phyloP scores from a whole-genome alignment of 1,139 yeast genomes.

The Pneumocystis sp. region DNA sequence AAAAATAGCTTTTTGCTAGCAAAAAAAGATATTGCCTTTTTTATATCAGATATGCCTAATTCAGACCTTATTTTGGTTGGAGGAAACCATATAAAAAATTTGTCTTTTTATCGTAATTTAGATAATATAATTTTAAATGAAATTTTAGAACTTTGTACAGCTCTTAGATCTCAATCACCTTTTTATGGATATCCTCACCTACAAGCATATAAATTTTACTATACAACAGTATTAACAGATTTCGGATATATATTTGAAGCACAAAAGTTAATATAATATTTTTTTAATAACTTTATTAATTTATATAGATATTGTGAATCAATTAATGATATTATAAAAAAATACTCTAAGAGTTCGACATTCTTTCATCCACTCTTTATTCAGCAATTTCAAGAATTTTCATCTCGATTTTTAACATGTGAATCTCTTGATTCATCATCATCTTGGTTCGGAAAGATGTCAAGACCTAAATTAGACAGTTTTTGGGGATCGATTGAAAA shows the following conservation, averaged over 20 bases:
- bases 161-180: constrained; percentile 21
- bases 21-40: constrained; percentile 18
- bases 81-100: constrained; percentile 13
- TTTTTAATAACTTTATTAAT: neutral
- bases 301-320: constrained; percentile 33
- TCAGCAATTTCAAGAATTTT: constrained; percentile 27
- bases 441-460: constrained; percentile 49
- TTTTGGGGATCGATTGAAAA: constrained; percentile 79
- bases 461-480: constrained; percentile 66
- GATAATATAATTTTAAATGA: constrained; percentile 46
- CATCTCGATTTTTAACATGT: constrained; percentile 14
- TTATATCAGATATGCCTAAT: constrained; percentile 17
- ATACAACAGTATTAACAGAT: constrained; percentile 53
- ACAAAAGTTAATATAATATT: constrained; percentile 25
- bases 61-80: constrained; percentile 20
- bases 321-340: constrained; percentile 27
- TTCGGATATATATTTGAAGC: constrained; percentile 43
- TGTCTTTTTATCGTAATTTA: constrained; percentile 23
- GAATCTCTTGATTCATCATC: constrained; percentile 24
- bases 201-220: constrained; percentile 41
- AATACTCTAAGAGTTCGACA: constrained; percentile 24
- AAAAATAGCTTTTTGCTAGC: constrained; percentile 17
- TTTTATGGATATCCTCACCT: constrained; percentile 36
- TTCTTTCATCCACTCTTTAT: constrained; percentile 25
- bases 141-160: constrained; percentile 47